Conservation (phyloP, 768 basidiomycete genomes). For the Dictyophora rubrovolvata region DNA sequence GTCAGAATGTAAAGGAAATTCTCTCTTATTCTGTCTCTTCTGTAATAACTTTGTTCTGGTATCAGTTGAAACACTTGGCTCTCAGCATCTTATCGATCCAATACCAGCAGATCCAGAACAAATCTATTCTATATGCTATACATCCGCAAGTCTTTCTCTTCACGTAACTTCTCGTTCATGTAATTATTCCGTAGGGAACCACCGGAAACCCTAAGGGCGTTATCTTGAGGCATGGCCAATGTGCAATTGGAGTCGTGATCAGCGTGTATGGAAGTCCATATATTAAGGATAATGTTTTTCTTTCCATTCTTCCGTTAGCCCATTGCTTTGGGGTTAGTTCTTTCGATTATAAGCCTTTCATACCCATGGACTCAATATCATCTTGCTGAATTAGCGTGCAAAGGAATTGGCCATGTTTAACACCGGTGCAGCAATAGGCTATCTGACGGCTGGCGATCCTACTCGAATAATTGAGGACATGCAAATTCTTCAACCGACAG, state of each 20-base stretch:
- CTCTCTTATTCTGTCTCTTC: not conserved
- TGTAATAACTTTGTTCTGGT: not conserved
- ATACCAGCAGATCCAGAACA: conserved; percentile 49
- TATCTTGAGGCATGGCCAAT: conserved; percentile 59
- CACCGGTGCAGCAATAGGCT: conserved; percentile 66
- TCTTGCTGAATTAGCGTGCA: conserved; percentile 17
- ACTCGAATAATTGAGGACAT: conserved; percentile 81
- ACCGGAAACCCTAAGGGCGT: conserved; percentile 80
- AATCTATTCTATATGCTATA: conserved; percentile 87
- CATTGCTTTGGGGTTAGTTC: conserved; percentile 74
- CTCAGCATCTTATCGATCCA: conserved; percentile 49
- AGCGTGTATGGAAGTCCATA: conserved; percentile 48
- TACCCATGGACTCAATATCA: not conserved
- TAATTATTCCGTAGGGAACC: conserved; percentile 45
- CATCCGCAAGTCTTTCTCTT: conserved; percentile 51
- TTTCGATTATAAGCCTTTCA: not conserved
- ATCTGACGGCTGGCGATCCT: conserved; percentile 74
- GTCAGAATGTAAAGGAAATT: conserved; percentile 45
- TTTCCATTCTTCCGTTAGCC: conserved; percentile 79
- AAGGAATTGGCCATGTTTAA: conserved; percentile 49
- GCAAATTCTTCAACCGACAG: conserved; percentile 69
- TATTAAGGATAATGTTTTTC: conserved; percentile 29
- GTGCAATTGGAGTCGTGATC: conserved; percentile 47
- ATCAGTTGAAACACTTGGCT: conserved; percentile 67
- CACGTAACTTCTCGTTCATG: not conserved